Evolutionary conservation across 257 asterid species (phyloP), one percentile per base, ranked within the genome.

Genomic region (Rauvolfia tetraphylla): DNA sequence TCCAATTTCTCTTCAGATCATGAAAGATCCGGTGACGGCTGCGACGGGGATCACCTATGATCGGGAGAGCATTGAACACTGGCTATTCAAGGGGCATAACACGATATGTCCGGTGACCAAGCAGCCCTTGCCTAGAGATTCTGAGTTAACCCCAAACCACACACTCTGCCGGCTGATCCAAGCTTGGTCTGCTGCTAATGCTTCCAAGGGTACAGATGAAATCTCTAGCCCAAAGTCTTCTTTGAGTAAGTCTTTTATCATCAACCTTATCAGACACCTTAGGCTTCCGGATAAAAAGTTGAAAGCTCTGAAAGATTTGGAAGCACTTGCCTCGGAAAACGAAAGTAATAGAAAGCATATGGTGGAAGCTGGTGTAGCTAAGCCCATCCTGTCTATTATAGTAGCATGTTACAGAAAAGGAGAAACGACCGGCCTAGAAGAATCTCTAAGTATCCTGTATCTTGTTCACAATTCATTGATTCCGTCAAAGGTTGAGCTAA

Each of bases 11-110:
- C 85, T 91, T 2, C 88, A 91, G 7, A 85, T 87, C 72, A 91
- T 89, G 95, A 85, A 84, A 75, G 95, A 89, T 72, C 97, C 95
- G 0, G 93, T 91, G 2, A 91, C 93, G 0, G 77, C 87, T 3
- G 18, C 66, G 0, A 80, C 97, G 0, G 95, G 97, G 5, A 91
- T 91, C 51, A 87, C 97, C 20, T 91, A 91, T 74, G 97, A 91
- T 61, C 82, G 93, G 5, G 89, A 84, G 11, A 84, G 86, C 82
- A 91, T 91, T 53, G 92, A 91, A 33, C 72, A 75, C 1, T 89
- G 95, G 93, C 78, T 89, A 9, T 67, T 77, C 54, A 25, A 78
- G 31, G 71, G 44, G 44, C 79, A 74, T 57, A 83, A 81, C 83
- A 71, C 80, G 1, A 79, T 79, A 2, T 91, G 97, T 79, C 97